Evolutionary conservation across 371 early-diverging fungal species (phyloP).

Genomic region (Smittium mucronatum): DNA sequence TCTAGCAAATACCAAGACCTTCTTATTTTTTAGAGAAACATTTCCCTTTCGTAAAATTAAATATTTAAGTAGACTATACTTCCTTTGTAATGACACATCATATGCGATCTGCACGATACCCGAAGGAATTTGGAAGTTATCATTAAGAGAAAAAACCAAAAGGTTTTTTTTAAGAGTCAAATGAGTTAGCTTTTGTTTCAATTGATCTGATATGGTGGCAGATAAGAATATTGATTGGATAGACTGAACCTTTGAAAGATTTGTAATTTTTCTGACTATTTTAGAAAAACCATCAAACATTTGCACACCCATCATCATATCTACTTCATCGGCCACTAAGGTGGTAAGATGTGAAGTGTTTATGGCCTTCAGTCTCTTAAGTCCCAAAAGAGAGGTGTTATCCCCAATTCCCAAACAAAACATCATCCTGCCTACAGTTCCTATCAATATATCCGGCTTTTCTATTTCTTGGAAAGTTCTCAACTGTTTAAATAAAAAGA

Average conservation of each 20-base stretch:
- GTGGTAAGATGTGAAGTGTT: not conserved
- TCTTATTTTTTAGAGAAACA: conserved; percentile 12
- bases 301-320: conserved; percentile 12
- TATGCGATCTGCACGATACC: conserved; percentile 12
- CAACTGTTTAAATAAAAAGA: not conserved
- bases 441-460: conserved; percentile 13
- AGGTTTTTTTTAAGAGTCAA: not conserved
- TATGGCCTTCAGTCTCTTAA: not conserved
- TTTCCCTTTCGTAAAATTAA: conserved; percentile 12
- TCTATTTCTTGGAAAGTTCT: not conserved
- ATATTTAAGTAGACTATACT: conserved; percentile 9
- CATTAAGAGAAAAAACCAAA: conserved; percentile 9
- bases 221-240: conserved; percentile 12
- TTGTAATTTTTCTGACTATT: not conserved
- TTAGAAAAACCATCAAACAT: conserved; percentile 1
- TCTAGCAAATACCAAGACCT: conserved; percentile 13
- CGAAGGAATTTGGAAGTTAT: conserved; percentile 3
- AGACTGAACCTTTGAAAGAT: not conserved
- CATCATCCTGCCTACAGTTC: conserved; percentile 11
- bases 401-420: not conserved
- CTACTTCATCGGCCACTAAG: conserved; percentile 14
- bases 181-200: conserved; percentile 8
- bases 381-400: not conserved
- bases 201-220: conserved; percentile 8
- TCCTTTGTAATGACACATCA: conserved; percentile 10